These are phyloP conservation scores for Pichia sp. DNA, from an alignment of 1,139 yeast species.

Conservation along the genomic window DNA sequence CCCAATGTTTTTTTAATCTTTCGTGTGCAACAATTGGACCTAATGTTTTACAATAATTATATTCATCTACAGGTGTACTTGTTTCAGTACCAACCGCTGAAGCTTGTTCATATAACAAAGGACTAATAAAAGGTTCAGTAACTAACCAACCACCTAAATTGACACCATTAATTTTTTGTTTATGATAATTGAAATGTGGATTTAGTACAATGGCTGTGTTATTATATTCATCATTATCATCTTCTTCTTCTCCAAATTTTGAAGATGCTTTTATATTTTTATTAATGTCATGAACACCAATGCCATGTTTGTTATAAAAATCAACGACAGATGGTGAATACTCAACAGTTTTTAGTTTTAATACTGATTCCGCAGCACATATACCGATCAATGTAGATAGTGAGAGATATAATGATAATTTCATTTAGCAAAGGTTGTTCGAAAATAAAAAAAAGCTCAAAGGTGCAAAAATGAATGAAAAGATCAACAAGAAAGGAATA, in stretches of 20 bases:
- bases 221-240: not conserved
- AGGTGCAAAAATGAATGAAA: not conserved
- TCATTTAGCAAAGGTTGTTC: not conserved
- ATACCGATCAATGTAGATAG: not conserved
- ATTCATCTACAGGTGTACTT: constrained; percentile 78
- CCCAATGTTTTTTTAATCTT: constrained; percentile 68
- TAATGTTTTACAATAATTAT: constrained; percentile 54
- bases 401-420: not conserved
- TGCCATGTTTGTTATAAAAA: not conserved
- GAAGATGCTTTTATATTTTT: not conserved
- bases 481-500: not conserved
- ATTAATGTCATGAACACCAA: not conserved
- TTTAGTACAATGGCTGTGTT: not conserved
- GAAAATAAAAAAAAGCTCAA: not conserved
- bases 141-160: constrained; percentile 93
- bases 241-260: not conserved
- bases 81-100: constrained; percentile 32
- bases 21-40: constrained; percentile 54
- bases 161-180: constrained; percentile 62
- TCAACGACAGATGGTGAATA: not conserved
- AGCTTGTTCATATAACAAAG: constrained; percentile 51
- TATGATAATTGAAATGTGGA: constrained; percentile 37
- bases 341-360: not conserved
- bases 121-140: constrained; percentile 80
- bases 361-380: not conserved